Percentiles rank a stretch among this genome's conserved stretches.
phyloP scores from a whole-genome alignment of 2,329 filamentous ascomycete genomes.

The Fusarium pseudograminearum region DNA sequence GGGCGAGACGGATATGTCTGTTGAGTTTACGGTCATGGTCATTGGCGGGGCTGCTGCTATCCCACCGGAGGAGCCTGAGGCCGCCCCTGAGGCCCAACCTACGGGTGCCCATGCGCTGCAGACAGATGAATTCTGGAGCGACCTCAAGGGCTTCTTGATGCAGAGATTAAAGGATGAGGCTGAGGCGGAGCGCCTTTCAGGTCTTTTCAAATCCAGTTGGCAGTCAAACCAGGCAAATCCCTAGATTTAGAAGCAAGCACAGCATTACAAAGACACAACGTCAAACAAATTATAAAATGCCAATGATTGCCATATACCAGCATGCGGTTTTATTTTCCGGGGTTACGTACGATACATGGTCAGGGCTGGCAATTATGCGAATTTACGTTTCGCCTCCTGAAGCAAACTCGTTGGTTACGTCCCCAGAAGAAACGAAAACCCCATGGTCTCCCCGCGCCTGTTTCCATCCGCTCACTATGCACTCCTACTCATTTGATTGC shows the following conservation, averaged over 20 bases:
- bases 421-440: conserved; percentile 39
- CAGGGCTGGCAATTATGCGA: conserved; percentile 48
- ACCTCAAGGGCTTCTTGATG: conserved; percentile 83
- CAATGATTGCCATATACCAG: conserved; percentile 48
- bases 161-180: conserved; percentile 81
- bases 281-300: conserved; percentile 36
- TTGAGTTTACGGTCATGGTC: conserved; percentile 91
- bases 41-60: conserved; percentile 74
- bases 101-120: conserved; percentile 72
- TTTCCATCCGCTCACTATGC: conserved; percentile 40
- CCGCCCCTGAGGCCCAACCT: conserved; percentile 38
- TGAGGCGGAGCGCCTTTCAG: conserved; percentile 72
- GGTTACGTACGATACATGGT: conserved; percentile 50
- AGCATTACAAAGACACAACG: conserved; percentile 27
- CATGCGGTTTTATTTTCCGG: conserved; percentile 48
- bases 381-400: conserved; percentile 45
- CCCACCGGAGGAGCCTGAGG: conserved; percentile 56
- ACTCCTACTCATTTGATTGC: conserved; percentile 44
- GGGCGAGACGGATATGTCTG: conserved; percentile 59
- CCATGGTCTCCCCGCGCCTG: conserved; percentile 27
- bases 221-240: conserved; percentile 58
- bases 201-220: conserved; percentile 79
- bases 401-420: conserved; percentile 40
- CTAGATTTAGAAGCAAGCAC: conserved; percentile 24
- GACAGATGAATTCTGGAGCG: conserved; percentile 85